Conservation (phyloP, 2,329 filamentous ascomycete genomes). For the Pseudocercospora macadamiae region DNA sequence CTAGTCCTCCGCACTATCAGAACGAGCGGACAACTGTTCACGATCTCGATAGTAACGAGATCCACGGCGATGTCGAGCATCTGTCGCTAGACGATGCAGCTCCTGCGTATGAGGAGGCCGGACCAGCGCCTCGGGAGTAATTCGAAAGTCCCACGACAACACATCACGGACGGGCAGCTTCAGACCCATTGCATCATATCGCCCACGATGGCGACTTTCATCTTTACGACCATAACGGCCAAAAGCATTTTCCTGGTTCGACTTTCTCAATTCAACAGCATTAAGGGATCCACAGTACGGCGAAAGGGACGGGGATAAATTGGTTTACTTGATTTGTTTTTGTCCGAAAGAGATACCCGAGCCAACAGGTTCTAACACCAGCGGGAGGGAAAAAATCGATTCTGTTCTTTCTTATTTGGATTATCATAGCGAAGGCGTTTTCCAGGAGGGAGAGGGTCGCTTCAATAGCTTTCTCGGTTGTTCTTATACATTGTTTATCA, state of each 20-base stretch:
- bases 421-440: background rate
- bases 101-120: background rate
- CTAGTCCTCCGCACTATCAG: conserved; percentile 69
- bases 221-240: conserved; percentile 2
- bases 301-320: background rate
- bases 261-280: background rate
- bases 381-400: background rate
- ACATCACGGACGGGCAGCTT: background rate
- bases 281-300: background rate
- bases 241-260: conserved; percentile 8
- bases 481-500: too few relatives aligned
- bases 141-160: background rate
- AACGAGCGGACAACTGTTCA: conserved; percentile 41
- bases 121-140: background rate
- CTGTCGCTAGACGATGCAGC: conserved; percentile 31
- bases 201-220: background rate
- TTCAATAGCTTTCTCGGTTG: too few relatives aligned
- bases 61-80: conserved; percentile 50
- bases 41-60: conserved; percentile 52
- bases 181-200: background rate
- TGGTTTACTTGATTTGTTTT: background rate
- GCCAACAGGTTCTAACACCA: background rate
- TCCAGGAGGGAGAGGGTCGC: too few relatives aligned
- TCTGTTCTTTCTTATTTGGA: background rate
- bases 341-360: background rate